Evolutionary conservation across 768 basidiomycete species (phyloP).

Genomic region (Chalciporus chontae): DNA sequence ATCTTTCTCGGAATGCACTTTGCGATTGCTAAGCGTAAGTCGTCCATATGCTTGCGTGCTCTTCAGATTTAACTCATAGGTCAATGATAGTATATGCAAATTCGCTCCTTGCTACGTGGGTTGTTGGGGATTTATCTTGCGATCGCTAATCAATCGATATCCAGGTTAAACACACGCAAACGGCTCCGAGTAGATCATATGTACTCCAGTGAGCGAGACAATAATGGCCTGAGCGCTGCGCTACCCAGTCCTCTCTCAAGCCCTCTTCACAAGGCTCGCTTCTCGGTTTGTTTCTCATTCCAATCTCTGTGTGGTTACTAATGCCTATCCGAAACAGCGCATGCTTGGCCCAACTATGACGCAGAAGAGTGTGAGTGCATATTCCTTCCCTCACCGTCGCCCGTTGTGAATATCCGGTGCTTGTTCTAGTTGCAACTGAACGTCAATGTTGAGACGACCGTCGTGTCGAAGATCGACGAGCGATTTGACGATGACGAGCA

Average conservation of each 20-base stretch:
- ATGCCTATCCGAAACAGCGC: slow-evolving; percentile 15
- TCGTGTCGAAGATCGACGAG: slow-evolving; percentile 31
- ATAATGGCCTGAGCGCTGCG: slow-evolving; percentile 2
- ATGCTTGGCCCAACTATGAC: slow-evolving; percentile 18
- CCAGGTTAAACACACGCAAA: slow-evolving; percentile 31
- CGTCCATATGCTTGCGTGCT: background rate
- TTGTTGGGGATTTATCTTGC: background rate
- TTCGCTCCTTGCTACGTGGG: slow-evolving; percentile 34
- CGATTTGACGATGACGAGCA: slow-evolving; percentile 13
- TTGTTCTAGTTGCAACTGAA: slow-evolving; percentile 19
- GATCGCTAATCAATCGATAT: background rate
- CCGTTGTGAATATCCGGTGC: no score
- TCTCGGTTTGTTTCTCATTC: slow-evolving; percentile 18
- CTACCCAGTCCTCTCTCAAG: slow-evolving; percentile 4
- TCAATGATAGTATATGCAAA: slow-evolving; percentile 28
- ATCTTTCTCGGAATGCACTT: slow-evolving; percentile 36
- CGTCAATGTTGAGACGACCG: slow-evolving; percentile 33
- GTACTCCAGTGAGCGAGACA: slow-evolving; percentile 27
- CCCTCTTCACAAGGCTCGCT: slow-evolving; percentile 18
- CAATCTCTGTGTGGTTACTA: background rate
- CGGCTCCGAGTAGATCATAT: slow-evolving; percentile 24
- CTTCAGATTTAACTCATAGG: background rate
- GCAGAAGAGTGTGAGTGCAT: slow-evolving; percentile 21
- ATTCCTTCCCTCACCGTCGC: no score
- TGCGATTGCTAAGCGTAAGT: slow-evolving; percentile 31